Evolutionary conservation across 768 basidiomycete genomes (phyloP), one percentile per base, ranked within the genome.

Genomic region (Hygrophorus russula): DNA sequence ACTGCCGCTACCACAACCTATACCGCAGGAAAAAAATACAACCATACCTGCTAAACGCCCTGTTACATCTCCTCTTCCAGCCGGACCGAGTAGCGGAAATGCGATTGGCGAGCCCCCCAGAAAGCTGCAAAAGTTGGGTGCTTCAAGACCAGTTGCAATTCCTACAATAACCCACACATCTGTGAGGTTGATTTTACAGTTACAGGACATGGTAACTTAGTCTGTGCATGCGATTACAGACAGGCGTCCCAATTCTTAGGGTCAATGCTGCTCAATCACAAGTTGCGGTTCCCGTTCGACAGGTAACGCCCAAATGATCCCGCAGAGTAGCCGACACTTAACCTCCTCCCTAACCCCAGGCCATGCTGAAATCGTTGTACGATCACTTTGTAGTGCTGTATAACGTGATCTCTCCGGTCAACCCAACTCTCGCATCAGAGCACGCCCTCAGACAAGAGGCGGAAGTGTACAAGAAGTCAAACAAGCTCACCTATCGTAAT

Each of bases 401-500:
- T 62, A 62, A 73, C 7, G 45, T 60, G 7, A 62, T 90, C 36
- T 59, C 74, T 2, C 59, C 73, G 2, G 46, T 60, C 11, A 68
- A 80, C 46, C 78, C 83, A 0, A 63, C 68, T 17, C 58, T 92
- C 14, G 83, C 88, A 0, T 63, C 79, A 0, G 79, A 88, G 42
- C 84, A 94, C 61, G 79, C 91, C 3, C 69, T 90, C 8, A 73
- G 65, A 39, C 89, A 94, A 53, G 91, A 94, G 54, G 73, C 76
- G 28, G 81, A 89, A 46, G 70, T 90, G 0, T 91, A 90, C 60
- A 68, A 66, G 18, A 78, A 76, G 48, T 76, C 83, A 0, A 81
- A 69, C 41, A 89, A 86, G 59, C 58, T 75, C 37, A 88, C 88
- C 0, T 94, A 94, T 60, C 82, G 88, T 39, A 83, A 84, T 64